Conservation (phyloP, 768 basidiomycete species). For the Termitomyces sp. region DNA sequence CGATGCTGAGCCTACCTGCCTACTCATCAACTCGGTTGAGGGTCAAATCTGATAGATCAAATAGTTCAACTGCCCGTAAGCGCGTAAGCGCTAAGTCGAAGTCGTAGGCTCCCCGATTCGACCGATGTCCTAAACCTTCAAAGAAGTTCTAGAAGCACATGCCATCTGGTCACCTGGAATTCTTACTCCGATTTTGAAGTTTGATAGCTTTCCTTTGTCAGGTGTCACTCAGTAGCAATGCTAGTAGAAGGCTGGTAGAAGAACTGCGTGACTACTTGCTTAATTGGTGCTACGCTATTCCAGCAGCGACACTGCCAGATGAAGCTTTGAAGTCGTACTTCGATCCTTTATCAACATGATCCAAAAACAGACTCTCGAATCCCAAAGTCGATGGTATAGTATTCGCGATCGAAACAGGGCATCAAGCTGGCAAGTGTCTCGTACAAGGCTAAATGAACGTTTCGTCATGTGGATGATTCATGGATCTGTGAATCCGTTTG, state of each 20-base stretch:
- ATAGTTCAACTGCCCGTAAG: too few relatives aligned
- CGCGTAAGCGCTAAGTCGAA: too few relatives aligned
- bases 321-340: background rate
- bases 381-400: background rate
- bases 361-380: background rate
- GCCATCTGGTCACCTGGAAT: background rate
- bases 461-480: conserved; percentile 6
- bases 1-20: too few relatives aligned
- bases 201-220: background rate
- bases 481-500: background rate
- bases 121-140: too few relatives aligned
- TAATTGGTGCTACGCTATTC: background rate
- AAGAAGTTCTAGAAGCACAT: too few relatives aligned
- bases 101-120: too few relatives aligned
- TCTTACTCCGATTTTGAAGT: background rate
- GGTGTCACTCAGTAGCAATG: background rate
- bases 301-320: background rate
- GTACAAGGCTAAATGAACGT: background rate
- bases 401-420: background rate
- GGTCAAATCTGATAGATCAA: too few relatives aligned
- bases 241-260: background rate
- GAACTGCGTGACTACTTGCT: background rate
- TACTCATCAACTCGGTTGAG: too few relatives aligned
- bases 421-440: background rate
- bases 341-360: background rate